Base-by-base conservation (phyloP, 805 yeast species). In the Yarrowia sp. region DNA sequence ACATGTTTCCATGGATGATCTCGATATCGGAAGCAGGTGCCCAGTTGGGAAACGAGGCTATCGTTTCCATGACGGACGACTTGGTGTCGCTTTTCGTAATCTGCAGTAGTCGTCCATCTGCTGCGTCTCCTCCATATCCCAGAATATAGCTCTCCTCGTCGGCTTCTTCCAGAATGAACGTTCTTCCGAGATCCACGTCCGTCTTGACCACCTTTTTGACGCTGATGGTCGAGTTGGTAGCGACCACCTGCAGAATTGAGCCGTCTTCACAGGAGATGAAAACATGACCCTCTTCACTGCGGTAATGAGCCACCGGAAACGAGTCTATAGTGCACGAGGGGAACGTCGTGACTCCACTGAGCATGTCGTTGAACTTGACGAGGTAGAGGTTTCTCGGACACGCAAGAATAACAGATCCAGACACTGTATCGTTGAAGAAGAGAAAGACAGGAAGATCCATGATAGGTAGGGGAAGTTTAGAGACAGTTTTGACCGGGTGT, bases 11-110 rank as follows among this genome's bases (percentile, higher is more conserved):
- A 8, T 45, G 26, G 35, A 59, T 45, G 41, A 59, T 59, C n/a
- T 59, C 67, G 8, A 49, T 48, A n/a, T 63, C 67, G 5, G 67
- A 63, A 22, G 67, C 55, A 9, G 67, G 67, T 1, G 67, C 67
- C 67, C 67, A 63, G 40, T 63, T 63, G 46, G 67, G 55, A 8
- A 63, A 63, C 14, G 48, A 22, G 2, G 55, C 67, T 40, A 63
- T 48, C 19, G 56, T 49, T 11, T 63, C 56, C 45, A 63, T 49
- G 26, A 48, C 67, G 3, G 26, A 38, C 40, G 48, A 48, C 8
- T 49, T 38, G 2, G 43, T 36, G 22, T 36, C 38, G n/a, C 46
- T 49, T 22, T 38, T 49, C 2, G 67, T 48, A 5, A 63, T 53
- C 11, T 48, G 46, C 32, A 48, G 12, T 5, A 63, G 46, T 10